Evolutionary conservation across 768 basidiomycete species (phyloP).

Genomic region (Podaxis rugospora): DNA sequence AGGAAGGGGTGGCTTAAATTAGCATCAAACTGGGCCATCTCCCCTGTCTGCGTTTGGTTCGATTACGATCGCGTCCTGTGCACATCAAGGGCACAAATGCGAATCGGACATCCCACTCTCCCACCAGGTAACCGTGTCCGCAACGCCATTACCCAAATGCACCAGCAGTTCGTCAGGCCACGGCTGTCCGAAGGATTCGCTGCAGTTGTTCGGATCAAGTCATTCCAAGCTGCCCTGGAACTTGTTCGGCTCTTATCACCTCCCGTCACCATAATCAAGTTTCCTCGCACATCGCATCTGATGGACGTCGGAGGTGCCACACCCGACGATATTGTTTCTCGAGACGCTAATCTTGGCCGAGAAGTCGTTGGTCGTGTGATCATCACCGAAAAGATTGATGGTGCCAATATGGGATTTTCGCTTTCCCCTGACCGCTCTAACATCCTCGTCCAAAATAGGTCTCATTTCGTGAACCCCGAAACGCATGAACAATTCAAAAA

Average conservation of each 20-base stretch:
- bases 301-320: constrained; percentile 55
- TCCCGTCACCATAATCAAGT: constrained; percentile 38
- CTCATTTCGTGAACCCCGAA: constrained; percentile 51
- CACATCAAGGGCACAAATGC: constrained; percentile 48
- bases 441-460: constrained; percentile 57
- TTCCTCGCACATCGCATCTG: constrained; percentile 58
- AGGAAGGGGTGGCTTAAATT: constrained; percentile 47
- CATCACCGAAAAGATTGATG: constrained; percentile 64
- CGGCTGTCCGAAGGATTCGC: constrained; percentile 49
- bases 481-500: constrained; percentile 61
- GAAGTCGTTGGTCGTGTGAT: constrained; percentile 29
- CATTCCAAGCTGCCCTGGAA: constrained; percentile 47
- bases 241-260: constrained; percentile 39
- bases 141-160: constrained; percentile 54
- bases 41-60: constrained; percentile 51
- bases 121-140: constrained; percentile 51
- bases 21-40: constrained; percentile 40
- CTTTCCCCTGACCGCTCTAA: constrained; percentile 40
- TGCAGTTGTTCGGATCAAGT: constrained; percentile 41
- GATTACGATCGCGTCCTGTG: constrained; percentile 49
- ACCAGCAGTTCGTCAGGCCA: constrained; percentile 38
- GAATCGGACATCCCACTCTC: constrained; percentile 55
- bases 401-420: constrained; percentile 65
- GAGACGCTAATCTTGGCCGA: constrained; percentile 16
- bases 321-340: constrained; percentile 44